phyloP scores from a whole-genome alignment of 2,329 filamentous ascomycete species.

The Fusarium nisikadoi region DNA sequence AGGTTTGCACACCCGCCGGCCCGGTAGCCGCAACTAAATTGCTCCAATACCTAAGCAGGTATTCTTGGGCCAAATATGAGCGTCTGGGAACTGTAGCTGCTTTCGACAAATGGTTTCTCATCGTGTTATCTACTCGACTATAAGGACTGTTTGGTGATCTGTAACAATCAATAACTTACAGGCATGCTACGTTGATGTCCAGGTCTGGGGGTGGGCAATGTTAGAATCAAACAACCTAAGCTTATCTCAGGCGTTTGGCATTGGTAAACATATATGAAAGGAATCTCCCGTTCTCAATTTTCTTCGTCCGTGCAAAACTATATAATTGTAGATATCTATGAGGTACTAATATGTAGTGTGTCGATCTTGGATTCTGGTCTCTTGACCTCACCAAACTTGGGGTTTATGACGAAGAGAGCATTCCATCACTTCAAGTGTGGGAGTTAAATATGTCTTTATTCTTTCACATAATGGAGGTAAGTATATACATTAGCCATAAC shows the following conservation, averaged over 20 bases:
- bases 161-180: background rate
- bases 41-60: background rate
- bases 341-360: too few species aligned
- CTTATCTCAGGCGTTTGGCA: background rate
- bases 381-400: background rate
- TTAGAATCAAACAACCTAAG: background rate
- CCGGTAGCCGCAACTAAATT: slow-evolving; percentile 22
- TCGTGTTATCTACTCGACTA: background rate
- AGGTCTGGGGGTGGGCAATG: background rate
- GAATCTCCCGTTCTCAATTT: background rate
- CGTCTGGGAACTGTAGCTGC: background rate
- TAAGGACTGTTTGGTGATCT: background rate
- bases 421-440: too few species aligned
- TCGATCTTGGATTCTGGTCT: background rate
- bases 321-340: background rate
- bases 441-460: background rate
- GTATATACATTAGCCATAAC: background rate
- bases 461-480: background rate
- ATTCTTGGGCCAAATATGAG: background rate
- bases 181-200: background rate
- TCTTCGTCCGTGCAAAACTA: background rate
- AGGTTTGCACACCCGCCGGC: slow-evolving; percentile 17
- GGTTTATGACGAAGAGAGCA: too few species aligned
- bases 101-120: background rate
- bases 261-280: background rate